Conservation (phyloP, 2,329 filamentous ascomycete genomes). For the Penicillium sp. region DNA sequence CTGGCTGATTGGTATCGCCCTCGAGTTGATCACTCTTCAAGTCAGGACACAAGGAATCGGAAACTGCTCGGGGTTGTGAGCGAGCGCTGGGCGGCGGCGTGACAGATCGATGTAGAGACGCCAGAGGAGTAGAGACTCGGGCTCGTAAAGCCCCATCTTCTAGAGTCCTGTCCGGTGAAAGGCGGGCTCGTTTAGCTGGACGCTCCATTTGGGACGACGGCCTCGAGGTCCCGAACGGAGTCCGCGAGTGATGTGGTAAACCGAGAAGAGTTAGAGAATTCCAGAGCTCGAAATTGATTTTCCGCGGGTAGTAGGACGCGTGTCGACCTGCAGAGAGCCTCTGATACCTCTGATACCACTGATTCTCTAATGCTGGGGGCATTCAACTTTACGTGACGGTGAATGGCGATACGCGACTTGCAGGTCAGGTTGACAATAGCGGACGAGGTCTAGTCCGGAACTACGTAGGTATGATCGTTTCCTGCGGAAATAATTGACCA, state of each 20-base stretch:
- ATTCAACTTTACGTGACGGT: not conserved
- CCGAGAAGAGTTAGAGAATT: not conserved
- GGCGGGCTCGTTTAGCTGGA: conserved; percentile 20
- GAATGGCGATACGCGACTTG: not conserved
- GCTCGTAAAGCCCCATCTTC: not conserved
- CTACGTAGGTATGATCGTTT: not conserved
- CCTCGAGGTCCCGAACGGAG: not conserved
- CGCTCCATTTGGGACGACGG: conserved; percentile 18
- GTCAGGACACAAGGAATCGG: conserved; percentile 9
- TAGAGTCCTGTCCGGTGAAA: conserved; percentile 5
- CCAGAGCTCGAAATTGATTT: not conserved
- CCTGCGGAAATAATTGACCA: not conserved
- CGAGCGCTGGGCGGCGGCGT: conserved; percentile 21
- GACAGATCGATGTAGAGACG: conserved; percentile 21
- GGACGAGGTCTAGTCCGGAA: not conserved
- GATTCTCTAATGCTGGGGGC: not conserved
- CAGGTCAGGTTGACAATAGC: not conserved
- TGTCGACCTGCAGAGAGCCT: not conserved
- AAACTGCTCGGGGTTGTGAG: not conserved
- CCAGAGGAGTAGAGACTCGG: conserved; percentile 11
- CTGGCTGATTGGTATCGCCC: not conserved
- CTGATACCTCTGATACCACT: not conserved
- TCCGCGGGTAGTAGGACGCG: not conserved
- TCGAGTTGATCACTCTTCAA: conserved; percentile 1
- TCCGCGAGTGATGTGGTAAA: not conserved